Conservation (phyloP, 1,284 basidiomycete genomes). For the Mycosarcoma maydis region DNA sequence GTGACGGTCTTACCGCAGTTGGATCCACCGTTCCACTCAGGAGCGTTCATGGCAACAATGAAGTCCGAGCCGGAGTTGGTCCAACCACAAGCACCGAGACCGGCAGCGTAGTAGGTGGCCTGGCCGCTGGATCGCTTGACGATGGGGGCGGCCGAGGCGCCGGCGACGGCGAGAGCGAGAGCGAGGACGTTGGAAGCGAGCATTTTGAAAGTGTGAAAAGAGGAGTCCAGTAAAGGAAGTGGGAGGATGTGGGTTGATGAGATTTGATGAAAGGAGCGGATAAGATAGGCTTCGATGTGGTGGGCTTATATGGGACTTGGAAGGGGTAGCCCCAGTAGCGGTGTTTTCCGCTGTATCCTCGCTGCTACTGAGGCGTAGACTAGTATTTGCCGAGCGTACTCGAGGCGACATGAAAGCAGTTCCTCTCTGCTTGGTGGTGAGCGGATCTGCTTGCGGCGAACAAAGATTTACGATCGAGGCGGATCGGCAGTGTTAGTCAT, state of each 20-base stretch:
- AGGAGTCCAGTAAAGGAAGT: slow-evolving; percentile 1
- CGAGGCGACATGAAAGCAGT: slow-evolving; percentile 10
- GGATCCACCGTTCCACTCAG: slow-evolving; percentile 50
- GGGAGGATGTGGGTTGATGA: not conserved
- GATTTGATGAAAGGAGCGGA: slow-evolving; percentile 5
- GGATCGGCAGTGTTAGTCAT: slow-evolving; percentile 31
- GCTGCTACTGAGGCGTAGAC: slow-evolving; percentile 1
- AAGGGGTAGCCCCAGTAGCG: not conserved
- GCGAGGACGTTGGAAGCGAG: slow-evolving; percentile 53
- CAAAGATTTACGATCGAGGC: slow-evolving; percentile 31
- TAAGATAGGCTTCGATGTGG: not conserved
- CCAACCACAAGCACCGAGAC: slow-evolving; percentile 51
- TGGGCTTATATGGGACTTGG: slow-evolving; percentile 29
- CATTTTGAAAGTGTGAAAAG: slow-evolving; percentile 41
- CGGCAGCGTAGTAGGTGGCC: slow-evolving; percentile 60
- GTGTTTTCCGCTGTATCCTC: slow-evolving; percentile 18
- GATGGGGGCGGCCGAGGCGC: slow-evolving; percentile 51
- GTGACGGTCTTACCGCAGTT: slow-evolving; percentile 75
- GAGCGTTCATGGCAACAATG: slow-evolving; percentile 63
- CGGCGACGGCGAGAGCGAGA: slow-evolving; percentile 47
- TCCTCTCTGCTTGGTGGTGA: not conserved
- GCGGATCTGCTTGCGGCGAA: slow-evolving; percentile 22
- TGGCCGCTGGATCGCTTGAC: slow-evolving; percentile 45
- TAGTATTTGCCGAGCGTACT: slow-evolving; percentile 23
- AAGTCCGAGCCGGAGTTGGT: slow-evolving; percentile 51